Base-by-base conservation (phyloP, 352 stramenopile genomes). In the Plasmopara halstedii region DNA sequence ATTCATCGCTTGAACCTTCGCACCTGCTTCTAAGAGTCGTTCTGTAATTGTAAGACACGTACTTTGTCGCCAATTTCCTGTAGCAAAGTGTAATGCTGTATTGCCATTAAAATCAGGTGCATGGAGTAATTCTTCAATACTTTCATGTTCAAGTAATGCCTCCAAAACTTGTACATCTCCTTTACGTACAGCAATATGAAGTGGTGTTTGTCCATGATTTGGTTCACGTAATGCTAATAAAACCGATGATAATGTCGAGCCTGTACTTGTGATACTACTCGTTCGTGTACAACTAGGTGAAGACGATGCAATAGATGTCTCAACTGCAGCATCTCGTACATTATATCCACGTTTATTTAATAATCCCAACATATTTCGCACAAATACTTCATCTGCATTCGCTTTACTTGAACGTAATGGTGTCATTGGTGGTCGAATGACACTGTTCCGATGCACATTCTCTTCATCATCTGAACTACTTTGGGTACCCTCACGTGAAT, bases 261-360 rank as follows among this genome's bases (percentile, higher is more conserved):
- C 61, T 4, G 57, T 73, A 51, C 72, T 86, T 9, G 79, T 79
- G 23, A 85, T 67, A 35, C 72, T 86, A 32, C 58, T 65, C 14
- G 61, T 73, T 23, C 58, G 53, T 14, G 52, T 60, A 21, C 56
- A 57, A 37, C 63, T 73, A 13, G 54, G 43, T 23, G 39, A 52
- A 6, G 66, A 83, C 21, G 71, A 85, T 49, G 67, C 54, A 45
- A 75, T 75, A 17, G 70, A 84, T 42, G 59, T 72, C 51, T 86
- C 74, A 4, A 66, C 48, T 21, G 71, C 65, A 34, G 71, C 75
- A 45, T 87, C 78, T 33, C 72, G 67, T 42, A 91, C 65, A 49
- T 91, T 91, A 59, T 91, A 91, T 47, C 79, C 79, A 43, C 79
- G 74, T 45, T 85, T 87, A 56, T 91, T 91, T 31, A 91, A 64